Evolutionary conservation across 1,284 basidiomycete species (phyloP).

Genomic region (Cryptococcus wingfieldii): DNA sequence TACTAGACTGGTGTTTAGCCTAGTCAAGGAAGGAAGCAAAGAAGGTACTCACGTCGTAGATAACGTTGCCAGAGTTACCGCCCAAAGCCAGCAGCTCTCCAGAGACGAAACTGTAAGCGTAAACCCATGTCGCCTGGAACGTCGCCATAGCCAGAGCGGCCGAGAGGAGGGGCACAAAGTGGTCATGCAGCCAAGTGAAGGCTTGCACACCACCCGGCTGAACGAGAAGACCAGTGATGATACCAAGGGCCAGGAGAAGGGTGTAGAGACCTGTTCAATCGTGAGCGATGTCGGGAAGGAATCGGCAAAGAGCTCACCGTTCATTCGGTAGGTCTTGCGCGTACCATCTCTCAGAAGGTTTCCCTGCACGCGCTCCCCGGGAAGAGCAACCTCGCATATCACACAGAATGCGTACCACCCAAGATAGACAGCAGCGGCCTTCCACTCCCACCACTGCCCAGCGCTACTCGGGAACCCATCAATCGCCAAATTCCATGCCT

Average conservation of each 20-base stretch:
- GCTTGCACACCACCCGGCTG: constrained; percentile 66
- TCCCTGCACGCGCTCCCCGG: constrained; percentile 81
- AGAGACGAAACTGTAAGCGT: constrained; percentile 64
- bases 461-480: constrained; percentile 32
- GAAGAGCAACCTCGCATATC: constrained; percentile 74
- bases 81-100: constrained; percentile 74
- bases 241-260: constrained; percentile 69
- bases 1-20: constrained; percentile 57
- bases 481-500: constrained; percentile 10
- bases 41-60: constrained; percentile 74
- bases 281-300: neutral
- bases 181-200: constrained; percentile 86
- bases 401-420: constrained; percentile 89
- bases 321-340: constrained; percentile 85
- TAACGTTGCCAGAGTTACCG: constrained; percentile 80
- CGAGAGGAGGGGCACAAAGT: constrained; percentile 85
- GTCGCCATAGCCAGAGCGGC: constrained; percentile 77
- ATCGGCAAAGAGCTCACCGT: constrained; percentile 58
- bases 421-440: constrained; percentile 71
- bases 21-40: neutral
- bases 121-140: constrained; percentile 69
- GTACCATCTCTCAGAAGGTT: constrained; percentile 70
- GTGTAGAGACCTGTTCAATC: constrained; percentile 71
- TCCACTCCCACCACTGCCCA: constrained; percentile 67
- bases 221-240: constrained; percentile 62